Conservation (phyloP, 2,329 filamentous ascomycete genomes). For the Paramyrothecium sp. region DNA sequence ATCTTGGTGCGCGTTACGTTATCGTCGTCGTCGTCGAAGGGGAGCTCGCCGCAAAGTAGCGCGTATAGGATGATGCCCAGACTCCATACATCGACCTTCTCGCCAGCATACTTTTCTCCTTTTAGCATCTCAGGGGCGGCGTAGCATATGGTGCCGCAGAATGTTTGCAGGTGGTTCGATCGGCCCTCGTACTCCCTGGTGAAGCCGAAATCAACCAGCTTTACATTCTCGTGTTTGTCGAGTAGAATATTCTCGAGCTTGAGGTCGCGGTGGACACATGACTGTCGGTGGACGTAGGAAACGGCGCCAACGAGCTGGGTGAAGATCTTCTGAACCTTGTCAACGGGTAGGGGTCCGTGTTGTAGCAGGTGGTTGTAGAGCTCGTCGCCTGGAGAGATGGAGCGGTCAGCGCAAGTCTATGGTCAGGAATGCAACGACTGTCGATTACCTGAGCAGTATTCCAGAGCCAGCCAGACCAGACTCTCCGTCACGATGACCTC, state of each 20-base stretch:
- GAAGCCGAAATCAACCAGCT: conserved; percentile 96
- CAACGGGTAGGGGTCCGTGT: conserved; percentile 77
- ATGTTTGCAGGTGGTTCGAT: conserved; percentile 91
- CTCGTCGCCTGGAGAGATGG: conserved; percentile 71
- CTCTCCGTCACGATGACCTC: conserved; percentile 97
- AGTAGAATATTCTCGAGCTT: conserved; percentile 90
- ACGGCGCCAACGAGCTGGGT: conserved; percentile 94
- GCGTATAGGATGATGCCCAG: conserved; percentile 83
- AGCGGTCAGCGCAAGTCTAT: not conserved
- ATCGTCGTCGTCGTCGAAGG: conserved; percentile 96
- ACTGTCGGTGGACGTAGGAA: conserved; percentile 90
- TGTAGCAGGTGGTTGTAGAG: conserved; percentile 93
- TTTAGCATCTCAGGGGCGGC: conserved; percentile 98
- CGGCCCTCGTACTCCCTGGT: conserved; percentile 96
- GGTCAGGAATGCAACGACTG: not conserved
- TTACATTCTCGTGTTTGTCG: conserved; percentile 96
- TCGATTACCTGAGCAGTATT: conserved; percentile 85
- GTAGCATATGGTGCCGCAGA: conserved; percentile 97
- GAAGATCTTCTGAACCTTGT: conserved; percentile 94
- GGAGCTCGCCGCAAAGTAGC: conserved; percentile 78
- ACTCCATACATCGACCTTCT: conserved; percentile 98
- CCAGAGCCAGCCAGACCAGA: conserved; percentile 92
- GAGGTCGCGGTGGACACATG: conserved; percentile 92
- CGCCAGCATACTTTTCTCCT: conserved; percentile 94
- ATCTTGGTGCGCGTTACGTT: conserved; percentile 82